Conservation (phyloP, 225 moss, liverwort and hornwort genomes). For the Sphagnum contortum region DNA sequence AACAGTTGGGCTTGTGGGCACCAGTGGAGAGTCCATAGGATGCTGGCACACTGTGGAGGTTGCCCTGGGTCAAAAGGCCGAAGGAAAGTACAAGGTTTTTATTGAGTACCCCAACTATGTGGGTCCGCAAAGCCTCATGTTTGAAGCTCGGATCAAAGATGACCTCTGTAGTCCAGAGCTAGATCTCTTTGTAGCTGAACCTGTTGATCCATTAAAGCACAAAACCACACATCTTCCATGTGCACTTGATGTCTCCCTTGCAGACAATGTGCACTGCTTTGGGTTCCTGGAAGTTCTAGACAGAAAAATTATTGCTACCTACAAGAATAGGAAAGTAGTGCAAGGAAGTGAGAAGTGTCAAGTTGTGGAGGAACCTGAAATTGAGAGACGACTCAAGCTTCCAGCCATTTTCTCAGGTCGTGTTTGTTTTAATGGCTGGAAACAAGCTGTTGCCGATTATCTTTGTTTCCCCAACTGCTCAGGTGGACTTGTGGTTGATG, state of each 20-base stretch:
- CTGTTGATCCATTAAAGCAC: constrained; percentile 17
- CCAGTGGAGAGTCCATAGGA: constrained; percentile 34
- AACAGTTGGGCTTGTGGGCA: constrained; percentile 36
- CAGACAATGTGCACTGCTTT: constrained; percentile 44
- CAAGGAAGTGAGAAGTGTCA: too few relatives aligned
- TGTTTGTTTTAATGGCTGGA: constrained; percentile 41
- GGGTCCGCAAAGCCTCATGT: constrained; percentile 11
- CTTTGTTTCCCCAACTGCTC: constrained; percentile 33
- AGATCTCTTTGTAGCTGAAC: constrained; percentile 44
- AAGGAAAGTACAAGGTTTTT: constrained; percentile 24
- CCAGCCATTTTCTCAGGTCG: constrained; percentile 38
- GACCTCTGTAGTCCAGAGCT: constrained; percentile 32
- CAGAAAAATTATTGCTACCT: constrained; percentile 24
- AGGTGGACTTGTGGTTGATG: constrained; percentile 40
- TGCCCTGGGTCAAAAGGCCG: constrained; percentile 13
- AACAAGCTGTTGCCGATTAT: constrained; percentile 43
- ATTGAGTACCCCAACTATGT: constrained; percentile 44
- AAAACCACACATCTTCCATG: constrained; percentile 24
- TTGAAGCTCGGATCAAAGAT: constrained; percentile 44
- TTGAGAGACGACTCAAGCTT: constrained; percentile 24
- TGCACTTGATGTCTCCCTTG: constrained; percentile 36
- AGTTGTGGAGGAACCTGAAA: constrained; percentile 5
- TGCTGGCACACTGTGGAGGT: constrained; percentile 51
- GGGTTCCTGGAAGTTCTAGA: constrained; percentile 24
- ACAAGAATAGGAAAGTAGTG: constrained; percentile 11